Base-by-base conservation (phyloP, 1,284 basidiomycete genomes). In the Papiliotrema nemorosa region DNA sequence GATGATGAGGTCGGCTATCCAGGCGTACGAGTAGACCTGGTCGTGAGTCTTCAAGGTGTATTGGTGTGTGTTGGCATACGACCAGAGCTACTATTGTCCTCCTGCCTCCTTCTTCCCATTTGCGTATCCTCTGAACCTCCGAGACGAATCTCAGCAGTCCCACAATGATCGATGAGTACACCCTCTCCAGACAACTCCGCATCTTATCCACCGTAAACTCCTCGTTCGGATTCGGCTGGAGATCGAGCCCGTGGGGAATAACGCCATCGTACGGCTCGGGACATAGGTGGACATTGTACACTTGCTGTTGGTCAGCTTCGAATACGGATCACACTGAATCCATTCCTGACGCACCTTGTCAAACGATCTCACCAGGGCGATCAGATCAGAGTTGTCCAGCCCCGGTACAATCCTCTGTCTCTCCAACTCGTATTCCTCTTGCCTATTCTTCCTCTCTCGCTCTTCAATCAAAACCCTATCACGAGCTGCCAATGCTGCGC, bases 151-250 rank as follows among this genome's bases (percentile, higher is more conserved):
- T 63, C 2, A 75, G 68, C 21, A 74, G 24, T 1, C 76, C 73
- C 9, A 78, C 63, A 24, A 77, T 67, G 34, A 79, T 68, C 3
- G 69, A 74, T 54, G 78, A 70, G 55, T 80, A 80, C 22, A 78
- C 54, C 0, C 79, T 57, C 52, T 80, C 79, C 3, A 80, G 59
- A 33, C 74, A 76, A 20, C 76, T 72, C 24, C 77, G 67, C 7
- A 80, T 67, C 60, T 79, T 79, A 57, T 79, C 78, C 1, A 78
- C 74, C 4, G 76, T 72, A 59, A 80, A 79, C 49, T 78, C 74
- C 51, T 79, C 78, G 37, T 78, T 63, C 14, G 69, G 66, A 10
- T 75, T 65, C 16, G 75, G 74, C 52, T 79, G 76, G 25, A 79
- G 70, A 59, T 81, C 79, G 24, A 81, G 67, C 1, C 53, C 52